phyloP scores from a whole-genome alignment of 2,329 filamentous ascomycete species.

The Nannizzia gypsea region DNA sequence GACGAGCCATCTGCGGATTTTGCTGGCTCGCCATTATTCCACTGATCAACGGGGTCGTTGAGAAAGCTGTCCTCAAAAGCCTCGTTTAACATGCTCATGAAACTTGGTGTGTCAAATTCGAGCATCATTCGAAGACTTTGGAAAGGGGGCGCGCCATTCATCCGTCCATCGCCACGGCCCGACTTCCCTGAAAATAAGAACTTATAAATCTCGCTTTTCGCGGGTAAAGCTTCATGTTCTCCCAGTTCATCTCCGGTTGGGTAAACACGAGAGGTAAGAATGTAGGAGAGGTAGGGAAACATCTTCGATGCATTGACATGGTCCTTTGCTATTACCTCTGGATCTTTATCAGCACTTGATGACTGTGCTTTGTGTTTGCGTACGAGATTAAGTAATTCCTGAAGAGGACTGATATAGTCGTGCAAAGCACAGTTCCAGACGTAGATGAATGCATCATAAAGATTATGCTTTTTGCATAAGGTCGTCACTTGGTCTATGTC shows the following conservation, averaged over 20 bases:
- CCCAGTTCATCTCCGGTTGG: conserved; percentile 67
- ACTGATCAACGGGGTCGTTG: conserved; percentile 62
- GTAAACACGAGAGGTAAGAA: conserved; percentile 80
- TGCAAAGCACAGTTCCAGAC: conserved; percentile 86
- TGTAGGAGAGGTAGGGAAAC: conserved; percentile 88
- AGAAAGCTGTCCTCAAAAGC: conserved; percentile 92
- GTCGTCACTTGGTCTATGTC: conserved; percentile 88
- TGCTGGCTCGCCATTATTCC: conserved; percentile 49
- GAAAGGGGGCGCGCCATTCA: conserved; percentile 51
- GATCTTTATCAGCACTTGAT: conserved; percentile 27
- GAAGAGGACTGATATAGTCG: conserved; percentile 83
- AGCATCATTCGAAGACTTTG: conserved; percentile 75
- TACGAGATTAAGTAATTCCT: conserved; percentile 56
- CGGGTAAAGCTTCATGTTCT: conserved; percentile 58
- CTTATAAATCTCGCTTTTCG: conserved; percentile 82
- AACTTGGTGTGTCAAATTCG: conserved; percentile 79
- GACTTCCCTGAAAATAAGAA: conserved; percentile 76
- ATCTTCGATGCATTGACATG: conserved; percentile 68
- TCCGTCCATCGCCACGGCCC: background rate
- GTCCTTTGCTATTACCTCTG: conserved; percentile 45
- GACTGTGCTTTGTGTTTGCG: conserved; percentile 14
- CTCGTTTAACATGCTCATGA: conserved; percentile 90
- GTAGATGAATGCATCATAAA: conserved; percentile 93
- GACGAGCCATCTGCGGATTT: conserved; percentile 46
- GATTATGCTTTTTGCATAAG: conserved; percentile 77